Conservation (phyloP, 2,329 filamentous ascomycete species). For the Fusarium marasasianum region DNA sequence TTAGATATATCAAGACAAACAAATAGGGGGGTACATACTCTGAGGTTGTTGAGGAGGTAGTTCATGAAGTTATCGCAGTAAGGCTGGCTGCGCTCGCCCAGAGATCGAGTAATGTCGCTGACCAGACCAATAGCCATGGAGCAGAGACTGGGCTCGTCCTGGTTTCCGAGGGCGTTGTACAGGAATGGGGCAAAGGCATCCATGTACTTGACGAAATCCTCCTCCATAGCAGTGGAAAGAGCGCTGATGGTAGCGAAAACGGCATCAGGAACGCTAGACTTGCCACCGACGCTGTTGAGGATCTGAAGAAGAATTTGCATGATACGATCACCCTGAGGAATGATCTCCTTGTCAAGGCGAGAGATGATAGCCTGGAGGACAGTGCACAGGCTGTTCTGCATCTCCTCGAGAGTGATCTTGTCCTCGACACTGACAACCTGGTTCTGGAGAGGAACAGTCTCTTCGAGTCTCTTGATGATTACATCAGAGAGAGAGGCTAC, state of each 20-base stretch:
- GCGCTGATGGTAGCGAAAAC: constrained; percentile 92
- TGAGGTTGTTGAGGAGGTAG: constrained; percentile 89
- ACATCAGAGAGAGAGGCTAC: constrained; percentile 87
- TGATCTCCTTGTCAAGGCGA: constrained; percentile 89
- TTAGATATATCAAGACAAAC: constrained; percentile 12
- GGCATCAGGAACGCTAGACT: constrained; percentile 94
- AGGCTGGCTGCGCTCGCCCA: constrained; percentile 89
- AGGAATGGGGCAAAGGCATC: constrained; percentile 91
- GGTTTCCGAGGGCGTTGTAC: constrained; percentile 93
- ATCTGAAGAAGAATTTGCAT: constrained; percentile 90
- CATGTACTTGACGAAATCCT: constrained; percentile 97
- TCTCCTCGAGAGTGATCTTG: constrained; percentile 93
- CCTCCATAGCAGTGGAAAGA: constrained; percentile 90
- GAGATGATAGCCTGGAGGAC: constrained; percentile 92
- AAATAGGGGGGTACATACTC: constrained; percentile 62
- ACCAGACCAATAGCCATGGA: constrained; percentile 97
- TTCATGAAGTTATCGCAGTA: constrained; percentile 99
- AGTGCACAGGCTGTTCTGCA: constrained; percentile 94
- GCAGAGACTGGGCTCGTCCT: constrained; percentile 93
- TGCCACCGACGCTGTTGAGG: constrained; percentile 77
- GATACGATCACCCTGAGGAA: constrained; percentile 89
- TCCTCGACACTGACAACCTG: constrained; percentile 98
- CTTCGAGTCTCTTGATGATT: constrained; percentile 89
- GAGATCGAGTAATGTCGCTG: constrained; percentile 92
- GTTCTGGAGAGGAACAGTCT: constrained; percentile 86